Percentiles rank a stretch among this genome's conserved stretches.
phyloP scores from a whole-genome alignment of 1,284 basidiomycete genomes.

The Fomitopsis schrenkii region DNA sequence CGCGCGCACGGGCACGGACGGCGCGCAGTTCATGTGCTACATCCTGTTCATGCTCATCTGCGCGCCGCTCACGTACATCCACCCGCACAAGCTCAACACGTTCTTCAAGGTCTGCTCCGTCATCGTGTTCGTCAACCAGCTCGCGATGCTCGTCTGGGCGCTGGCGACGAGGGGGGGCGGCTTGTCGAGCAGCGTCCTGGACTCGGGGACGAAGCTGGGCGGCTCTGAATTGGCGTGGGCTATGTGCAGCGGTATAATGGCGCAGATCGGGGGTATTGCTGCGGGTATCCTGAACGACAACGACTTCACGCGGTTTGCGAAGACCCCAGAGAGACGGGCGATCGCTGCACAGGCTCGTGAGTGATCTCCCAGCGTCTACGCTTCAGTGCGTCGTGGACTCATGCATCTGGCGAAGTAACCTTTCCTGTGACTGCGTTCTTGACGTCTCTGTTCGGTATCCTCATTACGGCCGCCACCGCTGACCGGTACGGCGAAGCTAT shows the following conservation, averaged over 20 bases:
- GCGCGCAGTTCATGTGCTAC: conserved; percentile 9
- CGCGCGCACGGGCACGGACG: conserved; percentile 2
- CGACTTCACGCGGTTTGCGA: conserved; percentile 21
- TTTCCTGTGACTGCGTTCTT: conserved; percentile 15
- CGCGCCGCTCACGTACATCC: conserved; percentile 14
- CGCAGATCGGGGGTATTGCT: conserved; percentile 16
- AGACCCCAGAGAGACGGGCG: conserved; percentile 13
- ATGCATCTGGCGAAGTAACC: conserved; percentile 3
- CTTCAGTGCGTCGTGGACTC: not conserved
- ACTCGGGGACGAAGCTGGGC: not conserved
- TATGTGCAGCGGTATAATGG: conserved; percentile 18
- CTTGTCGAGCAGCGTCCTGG: conserved; percentile 1
- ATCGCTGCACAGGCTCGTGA: conserved; percentile 3
- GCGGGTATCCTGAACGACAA: conserved; percentile 21
- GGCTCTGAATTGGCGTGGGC: conserved; percentile 16
- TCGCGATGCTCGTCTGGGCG: conserved; percentile 19
- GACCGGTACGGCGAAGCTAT: conserved; percentile 13
- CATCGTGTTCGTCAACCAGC: conserved; percentile 15
- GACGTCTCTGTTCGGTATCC: conserved; percentile 15
- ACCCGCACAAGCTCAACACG: conserved; percentile 14
- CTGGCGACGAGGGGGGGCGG: conserved; percentile 16
- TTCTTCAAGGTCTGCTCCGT: conserved; percentile 17
- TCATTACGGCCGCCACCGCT: conserved; percentile 17
- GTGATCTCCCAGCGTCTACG: not conserved
- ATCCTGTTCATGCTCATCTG: conserved; percentile 10